Evolutionary conservation across 2,329 filamentous ascomycete genomes (phyloP).

Genomic region (Coniochaeta sp.): DNA sequence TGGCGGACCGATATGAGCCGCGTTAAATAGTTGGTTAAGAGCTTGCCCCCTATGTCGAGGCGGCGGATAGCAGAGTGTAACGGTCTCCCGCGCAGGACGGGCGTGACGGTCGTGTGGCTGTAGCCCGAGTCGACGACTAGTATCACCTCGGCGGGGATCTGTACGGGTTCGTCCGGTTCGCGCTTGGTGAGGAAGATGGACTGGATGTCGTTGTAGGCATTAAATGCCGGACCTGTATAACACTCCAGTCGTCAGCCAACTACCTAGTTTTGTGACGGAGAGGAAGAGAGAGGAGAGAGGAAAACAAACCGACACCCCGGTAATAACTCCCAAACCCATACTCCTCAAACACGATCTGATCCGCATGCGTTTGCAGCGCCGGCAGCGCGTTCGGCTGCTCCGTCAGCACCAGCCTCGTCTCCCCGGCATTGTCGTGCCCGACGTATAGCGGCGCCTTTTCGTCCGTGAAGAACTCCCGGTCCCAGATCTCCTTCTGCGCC

Average conservation of each 20-base stretch:
- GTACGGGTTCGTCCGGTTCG: conserved; percentile 32
- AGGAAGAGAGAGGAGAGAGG: conserved; percentile 24
- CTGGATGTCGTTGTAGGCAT: conserved; percentile 76
- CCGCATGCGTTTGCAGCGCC: conserved; percentile 78
- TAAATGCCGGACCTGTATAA: conserved; percentile 68
- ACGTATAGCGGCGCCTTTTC: conserved; percentile 58
- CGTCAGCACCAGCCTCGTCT: conserved; percentile 60
- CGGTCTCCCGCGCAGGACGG: conserved; percentile 72
- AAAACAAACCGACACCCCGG: conserved; percentile 56
- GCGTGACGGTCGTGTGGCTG: conserved; percentile 86
- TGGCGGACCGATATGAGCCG: conserved; percentile 84
- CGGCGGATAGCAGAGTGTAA: conserved; percentile 76
- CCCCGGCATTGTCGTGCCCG: conserved; percentile 66
- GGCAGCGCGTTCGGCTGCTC: conserved; percentile 81
- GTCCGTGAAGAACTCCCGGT: conserved; percentile 72
- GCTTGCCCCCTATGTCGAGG: conserved; percentile 86
- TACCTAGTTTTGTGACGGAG: conserved; percentile 52
- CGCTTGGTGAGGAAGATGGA: conserved; percentile 57
- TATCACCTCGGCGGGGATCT: conserved; percentile 67
- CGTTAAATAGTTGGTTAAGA: conserved; percentile 88
- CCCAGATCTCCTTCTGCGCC: conserved; percentile 91
- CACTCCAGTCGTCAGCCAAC: no score
- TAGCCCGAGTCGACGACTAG: conserved; percentile 88
- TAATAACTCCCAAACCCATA: conserved; percentile 88
- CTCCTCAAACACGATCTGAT: conserved; percentile 96